phyloP scores from a whole-genome alignment of 768 basidiomycete species.

The Podaxis sp. region DNA sequence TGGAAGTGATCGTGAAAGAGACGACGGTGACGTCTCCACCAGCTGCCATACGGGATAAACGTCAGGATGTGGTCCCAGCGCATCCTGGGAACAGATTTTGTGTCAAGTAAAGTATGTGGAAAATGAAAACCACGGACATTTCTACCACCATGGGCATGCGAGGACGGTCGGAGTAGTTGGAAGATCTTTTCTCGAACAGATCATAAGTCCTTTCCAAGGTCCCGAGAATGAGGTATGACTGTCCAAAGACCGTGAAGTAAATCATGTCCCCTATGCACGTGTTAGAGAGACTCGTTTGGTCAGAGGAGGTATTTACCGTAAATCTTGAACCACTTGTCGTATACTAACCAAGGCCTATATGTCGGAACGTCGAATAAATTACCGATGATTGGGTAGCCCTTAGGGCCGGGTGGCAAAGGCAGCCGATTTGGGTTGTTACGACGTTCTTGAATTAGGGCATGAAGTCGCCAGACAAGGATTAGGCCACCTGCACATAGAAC shows the following conservation, averaged over 20 bases:
- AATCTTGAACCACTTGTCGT: slow-evolving; percentile 29
- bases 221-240: slow-evolving; percentile 25
- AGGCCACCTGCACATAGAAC: not conserved
- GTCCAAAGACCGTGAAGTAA: slow-evolving; percentile 45
- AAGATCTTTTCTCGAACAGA: slow-evolving; percentile 52
- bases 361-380: slow-evolving; percentile 28
- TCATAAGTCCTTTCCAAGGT: slow-evolving; percentile 39
- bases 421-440: slow-evolving; percentile 3
- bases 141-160: slow-evolving; percentile 49
- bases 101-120: not conserved
- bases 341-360: slow-evolving; percentile 28
- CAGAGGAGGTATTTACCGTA: slow-evolving; percentile 25
- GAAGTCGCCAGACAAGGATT: not conserved
- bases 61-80: slow-evolving; percentile 41
- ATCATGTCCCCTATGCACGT: slow-evolving; percentile 47
- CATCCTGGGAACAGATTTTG: slow-evolving; percentile 16
- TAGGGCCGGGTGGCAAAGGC: slow-evolving; percentile 32
- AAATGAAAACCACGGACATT: slow-evolving; percentile 31
- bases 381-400: slow-evolving; percentile 28
- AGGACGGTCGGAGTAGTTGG: slow-evolving; percentile 53
- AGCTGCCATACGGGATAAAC: slow-evolving; percentile 38
- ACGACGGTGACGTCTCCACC: slow-evolving; percentile 48
- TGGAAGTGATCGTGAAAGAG: slow-evolving; percentile 20
- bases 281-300: not conserved
- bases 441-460: not conserved